Base-by-base conservation (phyloP, 2,329 filamentous ascomycete genomes). In the Fulvia fulva region DNA sequence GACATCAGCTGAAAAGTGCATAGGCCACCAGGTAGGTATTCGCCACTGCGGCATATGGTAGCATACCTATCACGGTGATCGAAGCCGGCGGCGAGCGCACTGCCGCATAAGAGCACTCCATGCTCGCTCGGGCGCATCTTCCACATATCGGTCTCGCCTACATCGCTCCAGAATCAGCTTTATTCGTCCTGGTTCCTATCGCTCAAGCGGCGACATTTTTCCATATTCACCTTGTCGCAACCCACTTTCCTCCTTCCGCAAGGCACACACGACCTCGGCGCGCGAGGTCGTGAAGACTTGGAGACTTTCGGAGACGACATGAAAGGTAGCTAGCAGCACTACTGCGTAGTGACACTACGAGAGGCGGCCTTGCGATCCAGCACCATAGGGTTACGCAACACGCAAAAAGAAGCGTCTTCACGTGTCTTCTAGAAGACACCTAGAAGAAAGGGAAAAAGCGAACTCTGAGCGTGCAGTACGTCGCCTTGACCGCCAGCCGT, bases 181-280 rank as follows among this genome's bases (percentile, higher is more conserved):
- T 8, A 41, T n/a, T n/a, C 37, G n/a, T 7, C 3, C 16, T 34
- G 3, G 8, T 14, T 14, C 3, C 30, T 34, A 28, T 21, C n/a
- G n/a, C n/a, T n/a, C n/a, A n/a, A n/a, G n/a, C n/a, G n/a, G 25
- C 26, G n/a, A 7, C 28, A 19, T 12, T 30, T 16, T 28, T 22
- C 26, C 16, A 9, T 21, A 22, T 37, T 32, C 32, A 58, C 61
- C 58, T 63, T 63, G 51, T 62, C 59, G 49, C 61, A 65, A 1
- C 63, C 59, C 5, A 65, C 61, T 52, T 65, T 65, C 43, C 59
- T 57, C 23, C 55, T 50, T 14, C 61, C 63, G 49, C 62, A 64
- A 9, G 55, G 61, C 9, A 60, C 47, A 43, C 63, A 65, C 7
- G 63, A 63, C 32, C 63, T 56, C 37, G 63, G 61, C 32, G 57